Evolutionary conservation across 148 eudicot species (phyloP).

Genomic region (Oxyria digyna): DNA sequence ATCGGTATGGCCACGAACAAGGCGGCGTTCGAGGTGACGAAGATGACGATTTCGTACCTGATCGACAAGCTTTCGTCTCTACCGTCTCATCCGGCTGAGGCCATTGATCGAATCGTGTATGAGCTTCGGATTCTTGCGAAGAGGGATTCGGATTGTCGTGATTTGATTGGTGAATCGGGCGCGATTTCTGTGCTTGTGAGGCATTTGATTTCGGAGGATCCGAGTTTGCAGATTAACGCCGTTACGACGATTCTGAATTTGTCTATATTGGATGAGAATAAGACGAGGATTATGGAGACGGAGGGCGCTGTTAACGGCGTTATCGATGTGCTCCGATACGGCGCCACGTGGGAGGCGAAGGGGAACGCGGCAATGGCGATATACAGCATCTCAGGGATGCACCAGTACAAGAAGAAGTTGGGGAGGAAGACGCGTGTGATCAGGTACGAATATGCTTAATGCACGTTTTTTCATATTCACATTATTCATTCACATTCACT

Average conservation of each 20-base stretch:
- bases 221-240: constrained; percentile 61
- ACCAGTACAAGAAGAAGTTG: constrained; percentile 37
- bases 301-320: constrained; percentile 65
- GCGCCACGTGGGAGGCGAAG: constrained; percentile 89
- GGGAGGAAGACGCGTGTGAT: constrained; percentile 66
- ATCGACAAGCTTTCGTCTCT: constrained; percentile 26
- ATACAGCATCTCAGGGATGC: constrained; percentile 56
- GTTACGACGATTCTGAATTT: constrained; percentile 73
- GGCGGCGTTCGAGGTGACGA: constrained; percentile 71
- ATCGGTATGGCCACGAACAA: constrained; percentile 22
- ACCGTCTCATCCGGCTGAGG: constrained; percentile 18
- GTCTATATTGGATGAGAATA: constrained; percentile 68
- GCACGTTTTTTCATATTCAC: too few relatives aligned
- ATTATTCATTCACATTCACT: too few relatives aligned
- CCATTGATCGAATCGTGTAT: constrained; percentile 39
- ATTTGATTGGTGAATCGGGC: constrained; percentile 68
- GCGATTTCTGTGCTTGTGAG: constrained; percentile 44
- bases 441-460: too few relatives aligned
- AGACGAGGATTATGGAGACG: constrained; percentile 60
- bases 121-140: constrained; percentile 83
- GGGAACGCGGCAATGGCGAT: constrained; percentile 87
- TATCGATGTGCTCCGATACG: constrained; percentile 56
- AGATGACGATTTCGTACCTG: constrained; percentile 71
- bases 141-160: constrained; percentile 63
- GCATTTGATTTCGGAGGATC: constrained; percentile 36